Evolutionary conservation across 257 asterid genomes (phyloP).

Genomic region (Ligustrum vulgare): DNA sequence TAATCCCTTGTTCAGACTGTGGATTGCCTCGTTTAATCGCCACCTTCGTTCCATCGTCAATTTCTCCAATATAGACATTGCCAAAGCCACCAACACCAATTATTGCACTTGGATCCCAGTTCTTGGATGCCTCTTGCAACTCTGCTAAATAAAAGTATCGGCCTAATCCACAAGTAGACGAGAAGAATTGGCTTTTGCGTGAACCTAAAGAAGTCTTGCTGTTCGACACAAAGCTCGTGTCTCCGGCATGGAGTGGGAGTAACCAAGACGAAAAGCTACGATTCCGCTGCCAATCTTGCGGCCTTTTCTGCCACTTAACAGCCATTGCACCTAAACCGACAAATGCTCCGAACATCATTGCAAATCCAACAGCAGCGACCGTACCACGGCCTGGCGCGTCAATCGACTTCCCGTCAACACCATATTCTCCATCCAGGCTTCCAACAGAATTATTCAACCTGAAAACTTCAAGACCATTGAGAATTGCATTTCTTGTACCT

Average conservation of each 20-base stretch:
- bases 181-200: constrained; percentile 50
- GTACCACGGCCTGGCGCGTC: constrained; percentile 41
- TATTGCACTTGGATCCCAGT: constrained; percentile 64
- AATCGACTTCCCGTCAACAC: constrained; percentile 30
- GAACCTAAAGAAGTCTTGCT: constrained; percentile 46
- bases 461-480: constrained; percentile 46
- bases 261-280: constrained; percentile 90
- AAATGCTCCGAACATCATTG: constrained; percentile 95
- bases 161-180: constrained; percentile 49
- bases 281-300: constrained; percentile 78
- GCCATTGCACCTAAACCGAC: constrained; percentile 90
- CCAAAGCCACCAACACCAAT: constrained; percentile 95
- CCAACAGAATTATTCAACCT: constrained; percentile 48
- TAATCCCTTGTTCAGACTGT: constrained; percentile 89
- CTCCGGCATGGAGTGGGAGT: constrained; percentile 72
- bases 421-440: constrained; percentile 44
- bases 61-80: constrained; percentile 65
- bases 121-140: constrained; percentile 72
- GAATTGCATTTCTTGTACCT: constrained; percentile 38
- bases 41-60: constrained; percentile 71
- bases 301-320: constrained; percentile 90
- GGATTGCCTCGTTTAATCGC: constrained; percentile 94
- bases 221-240: constrained; percentile 42
- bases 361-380: constrained; percentile 85
- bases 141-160: constrained; percentile 50